These are phyloP conservation scores for Bremia lactucae DNA, from an alignment of 352 stramenopile genomes.

Conservation along the genomic window DNA sequence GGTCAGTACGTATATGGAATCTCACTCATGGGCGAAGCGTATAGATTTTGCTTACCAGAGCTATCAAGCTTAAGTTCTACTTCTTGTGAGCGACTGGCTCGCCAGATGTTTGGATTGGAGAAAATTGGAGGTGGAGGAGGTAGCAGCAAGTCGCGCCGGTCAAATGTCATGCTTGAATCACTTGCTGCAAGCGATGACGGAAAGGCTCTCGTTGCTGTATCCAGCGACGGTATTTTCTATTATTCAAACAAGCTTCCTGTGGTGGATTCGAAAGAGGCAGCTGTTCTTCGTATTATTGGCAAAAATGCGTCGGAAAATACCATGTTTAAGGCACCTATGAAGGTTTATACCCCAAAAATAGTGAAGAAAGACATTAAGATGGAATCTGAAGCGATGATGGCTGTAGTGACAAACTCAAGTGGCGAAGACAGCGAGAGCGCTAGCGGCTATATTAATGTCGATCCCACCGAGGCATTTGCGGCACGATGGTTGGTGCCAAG, in stretches of 20 bases:
- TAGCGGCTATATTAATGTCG: constrained; percentile 57
- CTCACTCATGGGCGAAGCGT: constrained; percentile 49
- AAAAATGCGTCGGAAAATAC: constrained; percentile 54
- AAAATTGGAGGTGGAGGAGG: constrained; percentile 46
- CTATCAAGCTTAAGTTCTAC: constrained; percentile 7
- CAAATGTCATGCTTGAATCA: constrained; percentile 58
- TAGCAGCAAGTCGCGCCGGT: constrained; percentile 53
- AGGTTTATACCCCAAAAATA: constrained; percentile 42
- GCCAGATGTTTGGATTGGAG: constrained; percentile 56
- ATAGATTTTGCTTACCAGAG: constrained; percentile 46
- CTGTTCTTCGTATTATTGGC: constrained; percentile 44
- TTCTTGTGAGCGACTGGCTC: constrained; percentile 12
- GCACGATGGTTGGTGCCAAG: constrained; percentile 63
- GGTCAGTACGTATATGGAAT: constrained; percentile 60
- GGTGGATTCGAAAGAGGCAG: constrained; percentile 12
- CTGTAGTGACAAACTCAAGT: constrained; percentile 55
- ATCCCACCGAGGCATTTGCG: constrained; percentile 53
- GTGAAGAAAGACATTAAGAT: constrained; percentile 5
- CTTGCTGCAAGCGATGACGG: constrained; percentile 58
- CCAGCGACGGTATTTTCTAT: constrained; percentile 64
- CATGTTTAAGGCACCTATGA: constrained; percentile 61
- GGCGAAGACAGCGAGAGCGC: constrained; percentile 47
- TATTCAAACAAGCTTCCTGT: constrained; percentile 40
- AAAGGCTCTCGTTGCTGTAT: constrained; percentile 45
- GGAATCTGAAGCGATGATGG: constrained; percentile 46